These are phyloP conservation scores for Mycena capillaripes DNA, from an alignment of 768 basidiomycete species.

Conservation along the genomic window DNA sequence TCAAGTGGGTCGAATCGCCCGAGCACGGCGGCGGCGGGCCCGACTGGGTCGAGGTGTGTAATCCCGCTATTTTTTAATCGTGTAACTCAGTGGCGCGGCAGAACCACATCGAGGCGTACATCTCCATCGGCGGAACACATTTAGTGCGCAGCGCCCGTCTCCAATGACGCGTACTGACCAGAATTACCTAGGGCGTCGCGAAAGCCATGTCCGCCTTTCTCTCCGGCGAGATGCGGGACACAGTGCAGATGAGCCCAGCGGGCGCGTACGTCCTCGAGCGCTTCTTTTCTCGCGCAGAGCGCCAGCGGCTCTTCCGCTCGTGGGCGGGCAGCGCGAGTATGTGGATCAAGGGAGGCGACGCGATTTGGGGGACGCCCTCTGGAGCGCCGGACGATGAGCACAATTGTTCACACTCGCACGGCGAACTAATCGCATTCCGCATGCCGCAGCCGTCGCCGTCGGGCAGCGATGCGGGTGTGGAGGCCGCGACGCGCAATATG, in stretches of 20 bases:
- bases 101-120: constrained; percentile 89
- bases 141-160: constrained; percentile 61
- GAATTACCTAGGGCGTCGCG: constrained; percentile 74
- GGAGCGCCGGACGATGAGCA: constrained; percentile 85
- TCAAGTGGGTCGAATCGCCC: constrained; percentile 97
- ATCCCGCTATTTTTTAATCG: not conserved
- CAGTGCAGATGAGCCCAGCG: constrained; percentile 86
- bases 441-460: constrained; percentile 30
- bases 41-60: constrained; percentile 89
- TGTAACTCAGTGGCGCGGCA: constrained; percentile 43
- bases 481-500: constrained; percentile 66
- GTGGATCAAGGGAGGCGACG: constrained; percentile 95
- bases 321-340: constrained; percentile 96
- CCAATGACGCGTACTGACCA: constrained; percentile 1
- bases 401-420: constrained; percentile 73
- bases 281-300: constrained; percentile 92
- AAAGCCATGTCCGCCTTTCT: constrained; percentile 97
- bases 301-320: constrained; percentile 90
- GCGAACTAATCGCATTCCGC: constrained; percentile 88
- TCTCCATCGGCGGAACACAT: constrained; percentile 90
- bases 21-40: constrained; percentile 85
- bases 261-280: constrained; percentile 87
- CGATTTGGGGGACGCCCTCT: constrained; percentile 84
- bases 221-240: constrained; percentile 94
- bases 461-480: constrained; percentile 39